A percentile compares a stretch with the other conserved stretches of the same genome.
Conservation (phyloP, 805 yeast genomes). For the Zygoascus flipseniorum region DNA sequence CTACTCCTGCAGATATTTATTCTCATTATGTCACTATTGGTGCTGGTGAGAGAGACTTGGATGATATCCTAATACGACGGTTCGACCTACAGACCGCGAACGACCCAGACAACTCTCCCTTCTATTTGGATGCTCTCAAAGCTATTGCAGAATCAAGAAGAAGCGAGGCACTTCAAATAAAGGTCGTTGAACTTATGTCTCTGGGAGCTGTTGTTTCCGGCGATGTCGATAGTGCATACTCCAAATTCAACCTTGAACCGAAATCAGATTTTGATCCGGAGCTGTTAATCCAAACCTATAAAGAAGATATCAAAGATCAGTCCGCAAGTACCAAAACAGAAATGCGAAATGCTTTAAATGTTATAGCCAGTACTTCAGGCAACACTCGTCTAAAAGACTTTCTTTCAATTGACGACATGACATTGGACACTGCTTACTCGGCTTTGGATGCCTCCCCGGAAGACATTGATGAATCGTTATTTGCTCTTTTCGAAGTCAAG, state of each 20-base stretch:
- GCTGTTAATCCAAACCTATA: constrained; percentile 9
- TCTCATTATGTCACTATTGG: constrained; percentile 38
- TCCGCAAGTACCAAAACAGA: constrained; percentile 5
- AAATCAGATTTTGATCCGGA: constrained; percentile 14
- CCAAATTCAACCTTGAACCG: constrained; percentile 26
- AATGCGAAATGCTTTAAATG: constrained; percentile 13
- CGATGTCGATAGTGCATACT: constrained; percentile 37
- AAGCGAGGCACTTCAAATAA: constrained; percentile 38
- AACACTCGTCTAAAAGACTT: constrained; percentile 10
- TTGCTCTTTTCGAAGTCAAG: constrained; percentile 65
- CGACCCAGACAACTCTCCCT: constrained; percentile 41
- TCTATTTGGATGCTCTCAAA: constrained; percentile 50
- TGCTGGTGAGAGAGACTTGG: constrained; percentile 39
- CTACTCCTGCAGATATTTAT: neutral
- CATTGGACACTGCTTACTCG: constrained; percentile 41
- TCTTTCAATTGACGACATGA: constrained; percentile 37
- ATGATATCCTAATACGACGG: constrained; percentile 38
- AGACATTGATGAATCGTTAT: constrained; percentile 43
- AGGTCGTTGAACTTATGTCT: constrained; percentile 39
- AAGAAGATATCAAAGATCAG: constrained; percentile 3
- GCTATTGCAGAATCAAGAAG: constrained; percentile 42
- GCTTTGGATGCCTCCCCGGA: neutral
- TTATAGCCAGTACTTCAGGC: constrained; percentile 12
- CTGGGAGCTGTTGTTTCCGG: constrained; percentile 45
- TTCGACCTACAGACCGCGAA: constrained; percentile 34